These are phyloP conservation scores for Silybum marianum DNA, from an alignment of 129 eudicot species.

Conservation along the genomic window DNA sequence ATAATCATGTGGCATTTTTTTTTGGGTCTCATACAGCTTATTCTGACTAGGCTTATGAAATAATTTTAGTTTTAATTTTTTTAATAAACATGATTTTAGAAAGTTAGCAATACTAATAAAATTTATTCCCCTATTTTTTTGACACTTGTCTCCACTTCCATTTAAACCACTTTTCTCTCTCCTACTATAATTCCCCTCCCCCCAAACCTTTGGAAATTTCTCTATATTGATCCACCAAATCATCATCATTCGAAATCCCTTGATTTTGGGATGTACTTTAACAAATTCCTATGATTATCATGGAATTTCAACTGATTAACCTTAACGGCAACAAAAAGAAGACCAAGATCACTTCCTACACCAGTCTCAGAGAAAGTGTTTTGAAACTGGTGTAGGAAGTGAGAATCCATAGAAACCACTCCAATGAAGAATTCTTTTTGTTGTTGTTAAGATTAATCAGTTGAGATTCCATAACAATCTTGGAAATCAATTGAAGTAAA, in stretches of 20 bases:
- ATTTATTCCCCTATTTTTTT: too few species aligned
- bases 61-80: too few species aligned
- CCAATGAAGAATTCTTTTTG: neutral
- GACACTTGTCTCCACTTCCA: constrained; percentile 15
- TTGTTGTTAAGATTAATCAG: neutral
- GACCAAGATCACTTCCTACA: constrained; percentile 34
- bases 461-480: neutral
- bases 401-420: constrained; percentile 27
- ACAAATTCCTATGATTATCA: neutral
- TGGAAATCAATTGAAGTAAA: neutral
- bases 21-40: too few species aligned
- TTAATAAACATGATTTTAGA: neutral
- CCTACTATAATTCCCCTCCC: neutral
- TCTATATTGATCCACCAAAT: neutral
- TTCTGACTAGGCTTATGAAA: too few species aligned
- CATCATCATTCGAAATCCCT: neutral
- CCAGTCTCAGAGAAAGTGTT: constrained; percentile 33
- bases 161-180: constrained; percentile 12
- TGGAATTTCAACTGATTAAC: neutral
- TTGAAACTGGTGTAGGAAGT: constrained; percentile 56
- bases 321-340: neutral
- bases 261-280: neutral
- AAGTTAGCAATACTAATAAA: neutral
- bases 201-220: neutral
- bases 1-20: too few species aligned